Evolutionary conservation across 75 land plant genomes (phyloP).

Genomic region (Sequoia sempervirens): DNA sequence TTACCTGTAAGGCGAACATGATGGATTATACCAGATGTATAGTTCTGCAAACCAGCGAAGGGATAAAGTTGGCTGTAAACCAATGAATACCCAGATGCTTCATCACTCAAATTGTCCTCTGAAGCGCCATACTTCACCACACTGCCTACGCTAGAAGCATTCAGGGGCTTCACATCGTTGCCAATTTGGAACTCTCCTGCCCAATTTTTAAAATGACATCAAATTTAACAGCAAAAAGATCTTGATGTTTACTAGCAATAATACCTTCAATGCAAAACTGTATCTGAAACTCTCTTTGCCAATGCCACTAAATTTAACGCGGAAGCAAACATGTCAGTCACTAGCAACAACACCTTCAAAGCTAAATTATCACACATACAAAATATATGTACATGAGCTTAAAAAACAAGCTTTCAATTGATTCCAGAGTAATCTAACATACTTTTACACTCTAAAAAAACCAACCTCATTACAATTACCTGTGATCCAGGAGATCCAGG

Average conservation of each 20-base stretch:
- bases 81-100: constrained; percentile 49
- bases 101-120: constrained; percentile 9
- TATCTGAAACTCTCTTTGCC: too few relatives aligned
- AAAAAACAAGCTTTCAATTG: not conserved
- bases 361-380: not conserved
- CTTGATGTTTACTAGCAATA: too few relatives aligned
- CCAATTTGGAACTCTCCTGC: constrained; percentile 86
- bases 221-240: not conserved
- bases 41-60: constrained; percentile 74
- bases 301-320: too few relatives aligned
- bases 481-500: constrained; percentile 75
- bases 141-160: constrained; percentile 58
- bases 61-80: constrained; percentile 87
- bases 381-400: not conserved
- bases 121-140: constrained; percentile 58
- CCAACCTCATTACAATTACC: constrained; percentile 13
- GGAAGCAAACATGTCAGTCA: too few relatives aligned
- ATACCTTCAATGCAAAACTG: too few relatives aligned
- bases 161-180: constrained; percentile 49
- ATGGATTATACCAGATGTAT: constrained; percentile 94
- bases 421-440: not conserved
- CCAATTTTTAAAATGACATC: not conserved
- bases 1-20: constrained; percentile 82
- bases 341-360: not conserved
- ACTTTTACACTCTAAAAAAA: not conserved